Evolutionary conservation across 176 grass and related monocot species (phyloP).

Genomic region (Raddia guianensis): DNA sequence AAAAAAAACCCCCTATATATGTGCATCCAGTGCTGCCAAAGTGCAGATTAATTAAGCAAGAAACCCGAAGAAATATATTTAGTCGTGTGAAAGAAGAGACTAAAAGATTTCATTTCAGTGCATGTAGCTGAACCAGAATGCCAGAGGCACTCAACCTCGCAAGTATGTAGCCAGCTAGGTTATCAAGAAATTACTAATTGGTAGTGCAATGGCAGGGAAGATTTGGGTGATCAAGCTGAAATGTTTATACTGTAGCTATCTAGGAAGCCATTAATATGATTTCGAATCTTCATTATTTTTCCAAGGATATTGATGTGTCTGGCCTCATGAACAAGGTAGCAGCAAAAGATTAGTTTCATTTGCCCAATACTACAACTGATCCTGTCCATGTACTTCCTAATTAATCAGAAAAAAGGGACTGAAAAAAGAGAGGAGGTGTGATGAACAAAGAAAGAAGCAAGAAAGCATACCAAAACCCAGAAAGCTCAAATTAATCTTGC

Average conservation of each 20-base stretch:
- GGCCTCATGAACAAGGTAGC: conserved; percentile 36
- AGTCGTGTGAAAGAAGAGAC: background rate
- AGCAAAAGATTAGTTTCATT: conserved; percentile 27
- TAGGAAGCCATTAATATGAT: conserved; percentile 20
- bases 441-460: conserved; percentile 33
- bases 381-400: conserved; percentile 33
- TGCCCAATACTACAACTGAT: background rate
- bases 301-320: conserved; percentile 18
- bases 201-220: background rate
- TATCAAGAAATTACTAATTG: background rate
- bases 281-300: conserved; percentile 42
- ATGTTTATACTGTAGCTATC: background rate
- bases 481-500: conserved; percentile 53
- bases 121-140: background rate
- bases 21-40: background rate
- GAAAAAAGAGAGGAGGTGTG: background rate
- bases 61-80: background rate
- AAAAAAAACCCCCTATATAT: background rate
- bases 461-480: conserved; percentile 19
- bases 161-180: background rate
- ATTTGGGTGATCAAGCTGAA: conserved; percentile 8
- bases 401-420: background rate
- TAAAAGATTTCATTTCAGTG: background rate
- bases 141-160: background rate
- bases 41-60: conserved; percentile 40